Evolutionary conservation across 2,329 filamentous ascomycete genomes (phyloP), one percentile per base, ranked within the genome.

Genomic region (Microascus cirrosus): DNA sequence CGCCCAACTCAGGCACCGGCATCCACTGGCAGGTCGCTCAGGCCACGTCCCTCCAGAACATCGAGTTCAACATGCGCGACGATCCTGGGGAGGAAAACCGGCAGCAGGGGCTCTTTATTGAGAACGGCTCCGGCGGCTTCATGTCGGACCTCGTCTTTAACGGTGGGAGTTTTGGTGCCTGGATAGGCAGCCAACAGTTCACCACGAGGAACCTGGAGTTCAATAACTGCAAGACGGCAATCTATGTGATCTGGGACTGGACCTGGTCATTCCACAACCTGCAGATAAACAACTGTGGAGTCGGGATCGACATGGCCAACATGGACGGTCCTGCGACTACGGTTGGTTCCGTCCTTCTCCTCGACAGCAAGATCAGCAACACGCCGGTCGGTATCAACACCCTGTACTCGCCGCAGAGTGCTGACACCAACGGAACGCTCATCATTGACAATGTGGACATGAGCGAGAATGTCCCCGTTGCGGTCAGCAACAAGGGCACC

Each of bases 161-260:
- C 65, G 90, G 90, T 60, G 90, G 90, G 7, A 81, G 81, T 63
- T 84, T 85, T 63, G 89, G 90, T 58, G 85, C 85, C 63, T 93
- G 90, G 73, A 76, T 93, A 28, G 90, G 90, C 55, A 91, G 85
- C 72, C 90, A 95, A 73, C 90, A 95, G 72, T 94, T 93, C 72
- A 93, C 89, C 45, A 86, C 85, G 32, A 86, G 90, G 63, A 94
- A 95, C 72, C 67, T 94, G 68, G 87, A 80, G 39, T 95, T 95
- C 79, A 89, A 88, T 69, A 79, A 82, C 70, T 92, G 88, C 76
- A 80, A 89, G 67, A 95, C 89, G 1, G 90, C 88, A 61, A 84
- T 95, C 62, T 90, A 82, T 73, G 87, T 94, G 84, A 91, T 91
- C 77, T 95, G 90, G 90, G 89, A 93, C 74, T 95, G 90, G 90